phyloP scores from a whole-genome alignment of 306 rosid genomes.

The Ziziphus jujuba region DNA sequence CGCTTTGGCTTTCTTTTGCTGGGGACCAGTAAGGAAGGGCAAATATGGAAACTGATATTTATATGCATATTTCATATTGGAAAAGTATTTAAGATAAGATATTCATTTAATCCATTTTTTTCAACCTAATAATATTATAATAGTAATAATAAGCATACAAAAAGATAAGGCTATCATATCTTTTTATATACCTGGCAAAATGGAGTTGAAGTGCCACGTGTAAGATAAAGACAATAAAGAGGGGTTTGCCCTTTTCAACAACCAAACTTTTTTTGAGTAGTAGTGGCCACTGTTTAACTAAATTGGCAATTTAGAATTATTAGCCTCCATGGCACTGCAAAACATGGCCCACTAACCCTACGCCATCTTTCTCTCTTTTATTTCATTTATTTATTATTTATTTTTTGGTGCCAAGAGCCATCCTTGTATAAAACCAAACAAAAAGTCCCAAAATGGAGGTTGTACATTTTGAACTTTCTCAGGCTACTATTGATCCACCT shows the following conservation, averaged over 20 bases:
- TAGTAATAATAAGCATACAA: constrained; percentile 3
- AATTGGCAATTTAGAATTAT: background rate
- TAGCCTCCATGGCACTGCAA: background rate
- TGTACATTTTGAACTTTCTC: constrained; percentile 27
- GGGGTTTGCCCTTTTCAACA: constrained; percentile 31
- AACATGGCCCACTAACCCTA: constrained; percentile 30
- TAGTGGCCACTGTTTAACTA: too few relatives aligned
- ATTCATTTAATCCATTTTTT: background rate
- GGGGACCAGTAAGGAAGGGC: constrained; percentile 35
- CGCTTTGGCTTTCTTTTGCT: constrained; percentile 4
- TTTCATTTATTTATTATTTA: too few relatives aligned
- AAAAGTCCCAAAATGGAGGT: constrained; percentile 25
- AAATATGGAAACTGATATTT: constrained; percentile 24
- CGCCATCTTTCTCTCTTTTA: too few relatives aligned
- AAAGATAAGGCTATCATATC: constrained; percentile 21
- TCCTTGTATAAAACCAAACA: constrained; percentile 21
- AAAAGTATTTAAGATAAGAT: constrained; percentile 16
- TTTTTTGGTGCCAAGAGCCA: too few relatives aligned
- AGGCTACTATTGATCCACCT: constrained; percentile 25
- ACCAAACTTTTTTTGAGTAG: constrained; percentile 14
- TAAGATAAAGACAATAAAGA: constrained; percentile 37
- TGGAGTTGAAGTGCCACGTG: constrained; percentile 34
- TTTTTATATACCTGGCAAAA: background rate
- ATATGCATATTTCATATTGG: background rate
- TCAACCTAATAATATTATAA: background rate